Conservation (phyloP, 495 filamentous ascomycete genomes). For the Bryoglossum gracile region DNA sequence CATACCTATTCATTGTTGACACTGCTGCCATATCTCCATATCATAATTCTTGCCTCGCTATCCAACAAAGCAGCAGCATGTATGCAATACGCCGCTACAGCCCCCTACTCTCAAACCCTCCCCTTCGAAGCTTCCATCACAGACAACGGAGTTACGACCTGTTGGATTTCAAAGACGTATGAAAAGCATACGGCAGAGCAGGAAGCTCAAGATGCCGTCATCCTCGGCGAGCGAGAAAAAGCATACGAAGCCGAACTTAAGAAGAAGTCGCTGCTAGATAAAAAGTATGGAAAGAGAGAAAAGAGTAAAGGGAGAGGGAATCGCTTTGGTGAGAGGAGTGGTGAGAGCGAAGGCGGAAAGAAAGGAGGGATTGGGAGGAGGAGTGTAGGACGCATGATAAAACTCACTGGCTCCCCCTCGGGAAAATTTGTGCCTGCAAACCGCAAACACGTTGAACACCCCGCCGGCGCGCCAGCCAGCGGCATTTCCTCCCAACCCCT, state of each 20-base stretch:
- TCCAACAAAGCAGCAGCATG: background rate
- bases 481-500: too few species aligned
- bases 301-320: too few species aligned
- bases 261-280: too few species aligned
- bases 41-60: too few species aligned
- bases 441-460: too few species aligned
- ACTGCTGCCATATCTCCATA: too few species aligned
- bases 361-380: background rate
- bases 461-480: too few species aligned
- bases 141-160: background rate
- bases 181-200: background rate
- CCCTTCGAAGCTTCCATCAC: background rate
- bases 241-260: too few species aligned
- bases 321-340: too few species aligned
- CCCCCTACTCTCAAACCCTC: background rate
- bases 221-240: background rate
- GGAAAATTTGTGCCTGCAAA: too few species aligned
- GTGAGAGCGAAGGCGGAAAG: background rate
- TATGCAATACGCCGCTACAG: conserved; percentile 1
- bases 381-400: background rate
- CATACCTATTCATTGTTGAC: too few species aligned
- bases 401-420: background rate
- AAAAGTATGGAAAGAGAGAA: too few species aligned
- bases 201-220: background rate
- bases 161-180: background rate